These are phyloP conservation scores for Exserohilum rostratum DNA, from an alignment of 2,329 filamentous ascomycete genomes.

Conservation along the genomic window DNA sequence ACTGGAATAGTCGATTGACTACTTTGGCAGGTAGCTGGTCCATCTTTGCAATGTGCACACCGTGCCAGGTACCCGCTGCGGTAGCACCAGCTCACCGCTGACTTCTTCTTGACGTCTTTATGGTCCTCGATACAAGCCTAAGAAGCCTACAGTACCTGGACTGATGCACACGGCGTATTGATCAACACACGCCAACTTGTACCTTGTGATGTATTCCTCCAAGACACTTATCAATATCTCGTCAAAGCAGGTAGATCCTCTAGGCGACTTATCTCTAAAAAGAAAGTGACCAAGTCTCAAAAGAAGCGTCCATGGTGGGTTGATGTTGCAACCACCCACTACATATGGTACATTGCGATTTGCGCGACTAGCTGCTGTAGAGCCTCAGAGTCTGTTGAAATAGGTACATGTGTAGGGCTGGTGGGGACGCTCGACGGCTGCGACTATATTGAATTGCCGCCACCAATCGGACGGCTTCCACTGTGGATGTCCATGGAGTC, in stretches of 20 bases:
- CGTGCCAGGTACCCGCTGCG: constrained; percentile 24
- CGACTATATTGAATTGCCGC: neutral
- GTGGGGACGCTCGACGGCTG: constrained; percentile 29
- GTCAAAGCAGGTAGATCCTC: neutral
- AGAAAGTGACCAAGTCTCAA: neutral
- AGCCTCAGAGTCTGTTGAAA: too few relatives aligned
- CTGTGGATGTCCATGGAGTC: constrained; percentile 17
- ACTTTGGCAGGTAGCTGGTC: constrained; percentile 11
- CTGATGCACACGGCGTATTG: constrained; percentile 11
- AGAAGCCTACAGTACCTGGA: neutral
- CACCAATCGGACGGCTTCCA: constrained; percentile 35
- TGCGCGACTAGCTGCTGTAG: too few relatives aligned
- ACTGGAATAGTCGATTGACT: constrained; percentile 21
- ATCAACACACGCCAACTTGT: constrained; percentile 11
- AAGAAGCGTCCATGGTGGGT: constrained; percentile 8
- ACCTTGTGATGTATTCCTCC: neutral
- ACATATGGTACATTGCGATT: too few relatives aligned
- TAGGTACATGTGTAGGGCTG: too few relatives aligned
- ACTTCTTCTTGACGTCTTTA: neutral
- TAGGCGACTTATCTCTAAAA: neutral
- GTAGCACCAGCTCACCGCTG: constrained; percentile 35
- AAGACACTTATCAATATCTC: neutral
- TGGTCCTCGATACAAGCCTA: too few relatives aligned
- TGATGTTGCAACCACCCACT: constrained; percentile 19
- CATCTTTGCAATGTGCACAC: constrained; percentile 13